Conservation (phyloP, 2,329 filamentous ascomycete genomes). For the Sporothrix pallida region DNA sequence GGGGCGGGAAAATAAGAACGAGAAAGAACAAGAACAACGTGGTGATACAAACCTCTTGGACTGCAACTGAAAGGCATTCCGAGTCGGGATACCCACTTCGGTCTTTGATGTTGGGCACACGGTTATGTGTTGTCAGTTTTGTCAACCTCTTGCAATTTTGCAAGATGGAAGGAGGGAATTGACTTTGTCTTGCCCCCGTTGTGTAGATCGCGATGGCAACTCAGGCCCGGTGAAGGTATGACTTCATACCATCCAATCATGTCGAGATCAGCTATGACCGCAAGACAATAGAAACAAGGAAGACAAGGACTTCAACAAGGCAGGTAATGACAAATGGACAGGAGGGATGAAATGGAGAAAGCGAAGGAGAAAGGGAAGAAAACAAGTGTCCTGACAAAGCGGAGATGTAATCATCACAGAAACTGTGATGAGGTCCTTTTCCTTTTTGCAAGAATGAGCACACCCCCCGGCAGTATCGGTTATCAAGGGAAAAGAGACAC, state of each 20-base stretch:
- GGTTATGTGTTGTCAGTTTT: neutral
- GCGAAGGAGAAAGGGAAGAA: neutral
- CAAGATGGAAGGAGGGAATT: neutral
- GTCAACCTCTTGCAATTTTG: neutral
- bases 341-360: neutral
- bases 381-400: neutral
- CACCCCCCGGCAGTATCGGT: neutral
- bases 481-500: neutral
- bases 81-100: neutral
- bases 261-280: neutral
- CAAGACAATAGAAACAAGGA: neutral
- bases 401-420: neutral
- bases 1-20: neutral
- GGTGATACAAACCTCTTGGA: neutral
- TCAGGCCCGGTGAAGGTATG: neutral
- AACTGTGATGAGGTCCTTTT: neutral
- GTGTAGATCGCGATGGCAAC: conserved; percentile 13
- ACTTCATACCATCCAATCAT: neutral
- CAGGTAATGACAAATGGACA: neutral
- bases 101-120: neutral
- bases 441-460: neutral
- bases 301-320: neutral
- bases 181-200: neutral
- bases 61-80: too few relatives aligned
- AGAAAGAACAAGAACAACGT: neutral